Conservation (phyloP, 352 stramenopile species). For the Thalassiosira livingstoniorum region DNA sequence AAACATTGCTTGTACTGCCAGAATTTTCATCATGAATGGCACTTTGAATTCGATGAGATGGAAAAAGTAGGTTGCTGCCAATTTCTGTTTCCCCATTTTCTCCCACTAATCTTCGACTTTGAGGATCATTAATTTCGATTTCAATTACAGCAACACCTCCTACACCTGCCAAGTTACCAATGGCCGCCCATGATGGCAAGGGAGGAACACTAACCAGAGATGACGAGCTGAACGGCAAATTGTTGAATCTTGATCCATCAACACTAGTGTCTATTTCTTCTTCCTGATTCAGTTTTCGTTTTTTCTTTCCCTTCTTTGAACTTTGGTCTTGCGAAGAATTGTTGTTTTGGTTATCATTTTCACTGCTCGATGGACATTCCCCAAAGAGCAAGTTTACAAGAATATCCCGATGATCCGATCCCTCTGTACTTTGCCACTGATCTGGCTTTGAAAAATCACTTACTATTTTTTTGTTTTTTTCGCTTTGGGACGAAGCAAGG, state of each 20-base stretch:
- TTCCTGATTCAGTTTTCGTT: slow-evolving; percentile 33
- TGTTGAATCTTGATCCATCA: not conserved
- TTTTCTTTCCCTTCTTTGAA: slow-evolving; percentile 42
- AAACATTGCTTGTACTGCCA: slow-evolving; percentile 19
- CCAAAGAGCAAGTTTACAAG: slow-evolving; percentile 60
- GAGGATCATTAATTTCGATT: slow-evolving; percentile 50
- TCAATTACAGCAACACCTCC: slow-evolving; percentile 71
- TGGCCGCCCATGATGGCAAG: slow-evolving; percentile 72
- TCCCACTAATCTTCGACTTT: not conserved
- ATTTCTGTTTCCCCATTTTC: slow-evolving; percentile 13
- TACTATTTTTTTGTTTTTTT: not conserved
- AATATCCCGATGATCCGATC: slow-evolving; percentile 74
- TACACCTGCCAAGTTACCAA: slow-evolving; percentile 67
- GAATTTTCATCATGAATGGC: slow-evolving; percentile 21
- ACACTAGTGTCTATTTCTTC: not conserved
- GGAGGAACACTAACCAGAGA: slow-evolving; percentile 16
- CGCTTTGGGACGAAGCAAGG: slow-evolving; percentile 26
- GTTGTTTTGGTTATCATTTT: slow-evolving; percentile 19
- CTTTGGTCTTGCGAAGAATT: slow-evolving; percentile 6
- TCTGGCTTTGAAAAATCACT: slow-evolving; percentile 41
- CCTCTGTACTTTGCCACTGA: slow-evolving; percentile 67
- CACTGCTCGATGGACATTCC: not conserved
- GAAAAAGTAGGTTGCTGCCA: slow-evolving; percentile 40
- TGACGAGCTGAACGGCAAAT: not conserved
- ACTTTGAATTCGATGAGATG: slow-evolving; percentile 37